These are phyloP conservation scores for Paraconiothyrium sp. DNA, from an alignment of 2,329 filamentous ascomycete species.

Conservation along the genomic window DNA sequence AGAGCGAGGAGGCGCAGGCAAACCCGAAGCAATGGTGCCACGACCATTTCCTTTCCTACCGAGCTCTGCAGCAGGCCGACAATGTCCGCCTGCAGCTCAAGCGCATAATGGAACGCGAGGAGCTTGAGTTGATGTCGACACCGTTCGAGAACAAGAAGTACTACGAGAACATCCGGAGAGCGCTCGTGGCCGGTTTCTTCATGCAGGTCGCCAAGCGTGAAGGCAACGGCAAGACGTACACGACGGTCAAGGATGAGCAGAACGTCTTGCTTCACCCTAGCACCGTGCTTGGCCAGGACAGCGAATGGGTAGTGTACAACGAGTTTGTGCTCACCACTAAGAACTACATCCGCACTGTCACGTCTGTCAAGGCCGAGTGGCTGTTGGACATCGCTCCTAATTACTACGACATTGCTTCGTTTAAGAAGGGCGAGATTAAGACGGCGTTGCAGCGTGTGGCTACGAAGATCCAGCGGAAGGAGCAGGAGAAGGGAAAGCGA, in stretches of 20 bases:
- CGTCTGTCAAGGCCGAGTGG: conserved; percentile 92
- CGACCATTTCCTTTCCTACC: conserved; percentile 91
- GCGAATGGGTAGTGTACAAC: conserved; percentile 97
- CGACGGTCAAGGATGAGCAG: conserved; percentile 96
- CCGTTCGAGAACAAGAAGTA: conserved; percentile 96
- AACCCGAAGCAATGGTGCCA: conserved; percentile 94
- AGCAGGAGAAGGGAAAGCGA: conserved; percentile 43
- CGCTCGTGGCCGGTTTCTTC: conserved; percentile 94
- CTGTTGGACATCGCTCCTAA: conserved; percentile 90
- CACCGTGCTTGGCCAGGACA: conserved; percentile 86
- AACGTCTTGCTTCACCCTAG: conserved; percentile 92
- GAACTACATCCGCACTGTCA: conserved; percentile 96
- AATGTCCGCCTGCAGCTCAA: conserved; percentile 91
- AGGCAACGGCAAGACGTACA: conserved; percentile 86
- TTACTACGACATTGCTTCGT: conserved; percentile 88
- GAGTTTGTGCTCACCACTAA: conserved; percentile 98
- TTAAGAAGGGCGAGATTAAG: conserved; percentile 87
- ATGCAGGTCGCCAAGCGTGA: conserved; percentile 99
- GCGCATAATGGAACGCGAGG: conserved; percentile 95
- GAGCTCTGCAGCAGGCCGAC: conserved; percentile 90
- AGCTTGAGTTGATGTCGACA: conserved; percentile 85
- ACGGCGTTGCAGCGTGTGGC: conserved; percentile 65
- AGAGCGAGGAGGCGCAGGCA: conserved; percentile 72
- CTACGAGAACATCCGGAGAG: conserved; percentile 95
- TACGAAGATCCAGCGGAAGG: conserved; percentile 65